Conservation (phyloP, 805 yeast species). For the Yarrowia sp. region DNA sequence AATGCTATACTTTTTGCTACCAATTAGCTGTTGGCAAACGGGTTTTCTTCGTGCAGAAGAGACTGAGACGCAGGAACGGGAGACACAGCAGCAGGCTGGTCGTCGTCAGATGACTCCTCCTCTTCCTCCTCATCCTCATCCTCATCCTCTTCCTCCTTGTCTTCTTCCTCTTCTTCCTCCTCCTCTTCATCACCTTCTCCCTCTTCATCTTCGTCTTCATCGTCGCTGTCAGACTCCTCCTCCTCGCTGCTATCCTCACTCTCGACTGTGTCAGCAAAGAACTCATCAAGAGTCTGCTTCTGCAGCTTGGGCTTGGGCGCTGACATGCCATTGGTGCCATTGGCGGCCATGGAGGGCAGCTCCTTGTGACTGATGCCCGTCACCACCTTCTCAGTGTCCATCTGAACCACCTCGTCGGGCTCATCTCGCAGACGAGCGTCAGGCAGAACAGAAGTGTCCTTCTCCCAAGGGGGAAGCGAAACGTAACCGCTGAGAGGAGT, state of each 20-base stretch:
- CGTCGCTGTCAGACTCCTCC: conserved; percentile 35
- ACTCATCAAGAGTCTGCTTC: conserved; percentile 82
- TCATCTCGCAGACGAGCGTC: conserved; percentile 41
- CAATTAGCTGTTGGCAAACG: conserved; percentile 4
- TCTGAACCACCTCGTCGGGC: conserved; percentile 40
- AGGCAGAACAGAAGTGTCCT: conserved; percentile 33
- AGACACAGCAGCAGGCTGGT: conserved; percentile 35
- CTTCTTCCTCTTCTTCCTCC: conserved; percentile 36
- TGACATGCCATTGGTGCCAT: conserved; percentile 32
- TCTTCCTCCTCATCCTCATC: conserved; percentile 37
- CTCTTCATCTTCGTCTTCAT: conserved; percentile 37
- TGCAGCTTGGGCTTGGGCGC: conserved; percentile 45
- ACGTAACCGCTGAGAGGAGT: conserved; percentile 38
- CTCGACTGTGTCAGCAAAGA: conserved; percentile 52
- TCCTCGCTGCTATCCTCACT: conserved; percentile 32
- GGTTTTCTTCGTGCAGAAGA: conserved; percentile 18
- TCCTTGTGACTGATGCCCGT: conserved; percentile 23
- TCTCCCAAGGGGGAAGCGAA: conserved; percentile 49
- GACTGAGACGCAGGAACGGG: neutral
- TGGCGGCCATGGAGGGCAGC: conserved; percentile 29
- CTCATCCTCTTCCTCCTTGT: conserved; percentile 38
- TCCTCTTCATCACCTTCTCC: conserved; percentile 36
- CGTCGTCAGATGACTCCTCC: conserved; percentile 40
- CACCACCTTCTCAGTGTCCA: conserved; percentile 32
- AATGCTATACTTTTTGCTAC: neutral